Conservation (phyloP, 2,329 filamentous ascomycete genomes). For the Xylogone sp. region DNA sequence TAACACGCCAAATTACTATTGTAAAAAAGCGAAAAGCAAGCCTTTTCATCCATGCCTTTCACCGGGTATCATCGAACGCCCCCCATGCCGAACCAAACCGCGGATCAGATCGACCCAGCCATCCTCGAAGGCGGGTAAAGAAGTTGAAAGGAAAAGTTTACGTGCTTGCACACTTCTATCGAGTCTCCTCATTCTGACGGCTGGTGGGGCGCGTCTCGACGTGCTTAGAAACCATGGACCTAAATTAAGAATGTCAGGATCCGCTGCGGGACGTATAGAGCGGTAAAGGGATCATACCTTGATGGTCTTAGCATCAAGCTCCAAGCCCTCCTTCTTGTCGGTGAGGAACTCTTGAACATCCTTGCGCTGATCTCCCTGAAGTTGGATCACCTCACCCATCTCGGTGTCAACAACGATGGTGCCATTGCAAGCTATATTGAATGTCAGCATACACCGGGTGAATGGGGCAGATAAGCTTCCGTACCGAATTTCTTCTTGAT, state of each 20-base stretch:
- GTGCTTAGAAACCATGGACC: conserved; percentile 61
- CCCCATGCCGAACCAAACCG: conserved; percentile 23
- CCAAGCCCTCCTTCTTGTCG: conserved; percentile 92
- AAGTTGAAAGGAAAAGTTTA: conserved; percentile 20
- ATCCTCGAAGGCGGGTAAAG: conserved; percentile 21
- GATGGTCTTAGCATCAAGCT: conserved; percentile 93
- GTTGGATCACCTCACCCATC: conserved; percentile 99
- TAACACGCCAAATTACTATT: not conserved
- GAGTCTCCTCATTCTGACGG: conserved; percentile 23
- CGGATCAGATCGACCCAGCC: conserved; percentile 22
- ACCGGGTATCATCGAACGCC: conserved; percentile 31
- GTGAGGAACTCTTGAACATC: conserved; percentile 96
- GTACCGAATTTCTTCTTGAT: conserved; percentile 99
- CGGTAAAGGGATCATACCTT: conserved; percentile 57
- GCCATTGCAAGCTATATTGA: conserved; percentile 86
- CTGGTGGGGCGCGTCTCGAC: conserved; percentile 31
- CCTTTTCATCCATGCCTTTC: conserved; percentile 13
- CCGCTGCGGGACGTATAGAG: not conserved
- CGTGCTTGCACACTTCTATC: conserved; percentile 24
- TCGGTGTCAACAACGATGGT: conserved; percentile 94
- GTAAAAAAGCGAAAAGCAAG: conserved; percentile 6
- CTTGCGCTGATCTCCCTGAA: conserved; percentile 98
- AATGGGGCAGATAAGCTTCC: no score
- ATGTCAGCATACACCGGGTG: no score
- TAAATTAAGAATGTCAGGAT: conserved; percentile 15